Evolutionary conservation across 805 yeast genomes (phyloP), one percentile per base, ranked within the genome.

Genomic region (Yamadazyma sp.): DNA sequence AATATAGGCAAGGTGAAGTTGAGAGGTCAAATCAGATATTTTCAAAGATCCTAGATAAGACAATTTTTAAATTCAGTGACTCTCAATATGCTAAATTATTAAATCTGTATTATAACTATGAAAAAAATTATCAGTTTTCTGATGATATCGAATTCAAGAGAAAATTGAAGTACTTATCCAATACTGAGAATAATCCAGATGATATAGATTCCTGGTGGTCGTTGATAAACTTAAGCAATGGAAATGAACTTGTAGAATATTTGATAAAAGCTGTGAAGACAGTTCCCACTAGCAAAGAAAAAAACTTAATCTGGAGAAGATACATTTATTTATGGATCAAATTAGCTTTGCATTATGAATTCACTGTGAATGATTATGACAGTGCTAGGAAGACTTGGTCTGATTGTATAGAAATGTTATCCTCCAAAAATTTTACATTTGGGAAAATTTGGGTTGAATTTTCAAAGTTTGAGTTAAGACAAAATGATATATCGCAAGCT

Each of bases 171-270:
- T 86, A 83, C 52, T 80, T 80, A 47, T 53, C 60, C 3, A 63
- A 59, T 14, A 46, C 85, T 10, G 39, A 50, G 5, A 45, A 50
- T 8, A 64, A 74, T 34, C 80, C 86, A 1, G 26, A 37, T 0
- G 85, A 86, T 58, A 80, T 77, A 55, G 93, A 84, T 48, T 61
- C 78, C 0, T 89, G 98, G 97, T 88, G 95, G 91, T 53, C 75
- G 0, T 80, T 80, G 48, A 40, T 86, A 2, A 65, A 73, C 9
- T 51, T 86, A 16, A 47, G 78, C 9, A 72, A 72, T 33, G 66
- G 70, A 16, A 50, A 52, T 4, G 48, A 65, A 44, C 31, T 37
- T 11, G 17, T 12, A 28, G 49, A 9, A 2, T 55, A 60, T 8
- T 74, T 69, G 44, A 75, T 72, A 35, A 48, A 62, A 7, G 76